Conservation (phyloP, 192 early-diverging fungal species). For the Physocladia obscura region DNA sequence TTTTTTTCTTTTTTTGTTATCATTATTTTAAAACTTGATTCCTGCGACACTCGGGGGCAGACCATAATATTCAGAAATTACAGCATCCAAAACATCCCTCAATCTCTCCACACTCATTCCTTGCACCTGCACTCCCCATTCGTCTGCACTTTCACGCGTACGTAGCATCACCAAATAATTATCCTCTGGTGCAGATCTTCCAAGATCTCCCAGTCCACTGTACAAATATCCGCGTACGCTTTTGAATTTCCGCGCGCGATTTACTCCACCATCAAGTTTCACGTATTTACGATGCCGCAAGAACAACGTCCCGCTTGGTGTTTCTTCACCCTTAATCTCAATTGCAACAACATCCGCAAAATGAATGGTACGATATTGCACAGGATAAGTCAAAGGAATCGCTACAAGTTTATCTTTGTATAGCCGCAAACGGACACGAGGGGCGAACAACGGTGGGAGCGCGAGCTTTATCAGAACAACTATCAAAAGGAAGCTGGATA, state of each 20-base stretch:
- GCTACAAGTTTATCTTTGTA: conserved; percentile 30
- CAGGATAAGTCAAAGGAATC: conserved; percentile 24
- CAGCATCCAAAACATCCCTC: conserved; percentile 13
- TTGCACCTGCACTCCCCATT: conserved; percentile 26
- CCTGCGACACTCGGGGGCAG: background rate
- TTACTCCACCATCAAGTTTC: background rate
- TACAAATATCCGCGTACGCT: conserved; percentile 24
- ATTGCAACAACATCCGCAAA: conserved; percentile 19
- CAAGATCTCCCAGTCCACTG: conserved; percentile 20
- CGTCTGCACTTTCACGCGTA: background rate
- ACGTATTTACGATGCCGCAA: conserved; percentile 17
- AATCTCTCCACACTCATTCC: conserved; percentile 24
- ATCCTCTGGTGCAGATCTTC: conserved; percentile 7
- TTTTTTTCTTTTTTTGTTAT: background rate
- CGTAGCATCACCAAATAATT: conserved; percentile 21
- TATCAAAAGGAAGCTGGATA: background rate
- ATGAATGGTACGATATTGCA: conserved; percentile 12
- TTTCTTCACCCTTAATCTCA: conserved; percentile 28
- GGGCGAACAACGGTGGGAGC: conserved; percentile 19
- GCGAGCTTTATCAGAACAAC: conserved; percentile 16
- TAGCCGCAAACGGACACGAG: conserved; percentile 12
- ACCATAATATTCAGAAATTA: conserved; percentile 6
- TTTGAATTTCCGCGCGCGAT: conserved; percentile 3
- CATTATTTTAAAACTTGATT: too few relatives aligned
- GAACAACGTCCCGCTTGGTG: conserved; percentile 21